These are phyloP conservation scores for Aspergillus homomorphus DNA, from an alignment of 495 filamentous ascomycete species.

Conservation along the genomic window DNA sequence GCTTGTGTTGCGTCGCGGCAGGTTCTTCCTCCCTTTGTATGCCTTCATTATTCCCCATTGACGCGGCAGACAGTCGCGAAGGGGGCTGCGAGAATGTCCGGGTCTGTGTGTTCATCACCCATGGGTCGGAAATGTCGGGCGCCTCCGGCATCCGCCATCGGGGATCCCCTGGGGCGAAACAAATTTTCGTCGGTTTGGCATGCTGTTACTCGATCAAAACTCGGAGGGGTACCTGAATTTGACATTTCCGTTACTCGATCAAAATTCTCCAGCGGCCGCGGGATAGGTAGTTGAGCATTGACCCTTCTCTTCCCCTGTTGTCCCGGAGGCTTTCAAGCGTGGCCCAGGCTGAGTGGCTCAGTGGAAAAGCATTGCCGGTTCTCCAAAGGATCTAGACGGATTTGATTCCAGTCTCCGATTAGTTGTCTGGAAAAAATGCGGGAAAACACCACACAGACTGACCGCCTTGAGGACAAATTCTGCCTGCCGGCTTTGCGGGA, in stretches of 20 bases:
- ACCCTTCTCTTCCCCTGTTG: constrained; percentile 1
- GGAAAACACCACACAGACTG: not conserved
- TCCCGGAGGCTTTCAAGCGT: not conserved
- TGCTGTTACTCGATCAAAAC: constrained; percentile 29
- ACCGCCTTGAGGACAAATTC: not conserved
- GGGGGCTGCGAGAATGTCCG: not conserved
- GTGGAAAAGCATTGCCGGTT: not conserved
- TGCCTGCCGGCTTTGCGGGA: not conserved
- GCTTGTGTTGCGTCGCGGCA: not conserved
- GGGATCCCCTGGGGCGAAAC: constrained; percentile 9
- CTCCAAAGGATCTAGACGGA: not conserved
- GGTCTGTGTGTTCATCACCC: constrained; percentile 6
- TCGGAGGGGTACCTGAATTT: not conserved
- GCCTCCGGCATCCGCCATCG: constrained; percentile 26
- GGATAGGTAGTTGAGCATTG: not conserved
- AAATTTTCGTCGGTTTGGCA: not conserved
- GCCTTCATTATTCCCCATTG: not conserved
- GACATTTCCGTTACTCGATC: constrained; percentile 21
- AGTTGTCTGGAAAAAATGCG: too few relatives aligned
- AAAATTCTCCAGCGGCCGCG: constrained; percentile 4
- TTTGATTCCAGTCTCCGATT: not conserved
- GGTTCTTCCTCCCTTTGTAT: not conserved
- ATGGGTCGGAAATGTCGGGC: constrained; percentile 19
- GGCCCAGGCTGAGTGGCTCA: not conserved
- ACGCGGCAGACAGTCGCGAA: not conserved